Base-by-base conservation (phyloP, 2,329 filamentous ascomycete species). In the Ilyonectria destructans region DNA sequence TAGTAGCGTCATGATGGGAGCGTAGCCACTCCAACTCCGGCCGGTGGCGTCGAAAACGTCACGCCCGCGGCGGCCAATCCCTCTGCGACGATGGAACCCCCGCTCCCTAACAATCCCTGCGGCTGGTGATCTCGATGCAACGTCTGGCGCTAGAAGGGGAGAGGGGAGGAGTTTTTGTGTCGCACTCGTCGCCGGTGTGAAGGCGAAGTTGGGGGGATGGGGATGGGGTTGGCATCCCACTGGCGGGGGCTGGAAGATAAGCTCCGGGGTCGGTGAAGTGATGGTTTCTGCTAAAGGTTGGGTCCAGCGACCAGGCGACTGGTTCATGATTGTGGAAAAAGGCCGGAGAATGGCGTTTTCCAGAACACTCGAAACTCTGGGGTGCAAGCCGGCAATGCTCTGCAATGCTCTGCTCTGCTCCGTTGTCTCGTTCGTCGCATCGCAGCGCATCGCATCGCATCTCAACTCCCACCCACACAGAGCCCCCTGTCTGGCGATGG, bases 221-320 rank as follows among this genome's bases (percentile, higher is more conserved):
- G n/a, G 2, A n/a, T 9, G 33, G 29, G 29, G 21, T n/a, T 15
- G 17, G 15, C 8, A 17, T n/a, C 15, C 4, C 40, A n/a, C 4
- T 26, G 29, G 51, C 23, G 31, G 31, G 52, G 46, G 63, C 58
- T 62, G 66, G 70, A 69, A 65, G 72, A 74, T 74, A 73, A 71
- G 72, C 58, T 72, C 70, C 71, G 68, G 66, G 58, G 70, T 75
- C 73, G 73, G 73, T 75, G 65, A 74, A 58, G 58, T 49, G 37
- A 62, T 71, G 56, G 62, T 49, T 23, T 23, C 21, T 23, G 21
- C 21, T 23, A 23, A 23, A 23, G 21, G 4, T 4, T 2, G 21
- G 21, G 21, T 23, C 21, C 21, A 23, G 21, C 21, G 21, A 4
- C 21, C 21, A 4, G 21, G 26, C 26, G 26, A 5, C 26, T 26